Evolutionary conservation across 768 basidiomycete genomes (phyloP).

Genomic region (Kwoniella pini): DNA sequence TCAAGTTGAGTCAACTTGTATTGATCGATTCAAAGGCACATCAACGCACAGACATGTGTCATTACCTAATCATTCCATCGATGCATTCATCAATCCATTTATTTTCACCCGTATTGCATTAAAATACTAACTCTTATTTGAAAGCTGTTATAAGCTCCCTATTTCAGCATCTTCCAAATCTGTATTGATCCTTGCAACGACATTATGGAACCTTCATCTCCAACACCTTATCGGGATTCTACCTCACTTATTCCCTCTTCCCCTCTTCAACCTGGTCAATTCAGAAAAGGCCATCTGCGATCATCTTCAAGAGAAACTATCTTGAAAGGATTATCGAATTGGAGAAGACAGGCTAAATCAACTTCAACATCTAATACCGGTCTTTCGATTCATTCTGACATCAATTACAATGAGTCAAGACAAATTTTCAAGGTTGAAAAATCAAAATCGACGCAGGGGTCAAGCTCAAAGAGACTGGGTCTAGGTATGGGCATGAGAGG

Average conservation of each 20-base stretch:
- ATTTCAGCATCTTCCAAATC: neutral
- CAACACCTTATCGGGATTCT: neutral
- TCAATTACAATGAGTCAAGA: too few relatives aligned
- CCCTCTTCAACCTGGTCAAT: neutral
- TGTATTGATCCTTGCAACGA: neutral
- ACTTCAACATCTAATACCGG: neutral
- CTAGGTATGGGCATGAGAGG: conserved; percentile 39
- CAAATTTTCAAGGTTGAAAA: neutral
- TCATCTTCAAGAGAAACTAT: neutral
- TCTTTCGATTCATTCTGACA: neutral
- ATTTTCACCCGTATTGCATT: too few relatives aligned
- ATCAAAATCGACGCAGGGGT: neutral
- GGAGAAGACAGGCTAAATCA: conserved; percentile 12
- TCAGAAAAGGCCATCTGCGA: neutral
- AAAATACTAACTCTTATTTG: too few relatives aligned
- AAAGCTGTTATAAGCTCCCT: too few relatives aligned
- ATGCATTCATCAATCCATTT: too few relatives aligned
- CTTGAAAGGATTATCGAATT: conserved; percentile 16
- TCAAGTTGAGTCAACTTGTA: too few relatives aligned
- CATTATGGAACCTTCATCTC: conserved; percentile 15
- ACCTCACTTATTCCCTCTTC: conserved; percentile 11
- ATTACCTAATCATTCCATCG: too few relatives aligned
- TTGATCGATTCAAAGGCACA: too few relatives aligned
- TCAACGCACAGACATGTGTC: too few relatives aligned
- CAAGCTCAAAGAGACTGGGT: conserved; percentile 1